Percentiles rank a stretch among this genome's conserved stretches.
phyloP scores from a whole-genome alignment of 2,329 filamentous ascomycete species.

The Fusarium clavum region DNA sequence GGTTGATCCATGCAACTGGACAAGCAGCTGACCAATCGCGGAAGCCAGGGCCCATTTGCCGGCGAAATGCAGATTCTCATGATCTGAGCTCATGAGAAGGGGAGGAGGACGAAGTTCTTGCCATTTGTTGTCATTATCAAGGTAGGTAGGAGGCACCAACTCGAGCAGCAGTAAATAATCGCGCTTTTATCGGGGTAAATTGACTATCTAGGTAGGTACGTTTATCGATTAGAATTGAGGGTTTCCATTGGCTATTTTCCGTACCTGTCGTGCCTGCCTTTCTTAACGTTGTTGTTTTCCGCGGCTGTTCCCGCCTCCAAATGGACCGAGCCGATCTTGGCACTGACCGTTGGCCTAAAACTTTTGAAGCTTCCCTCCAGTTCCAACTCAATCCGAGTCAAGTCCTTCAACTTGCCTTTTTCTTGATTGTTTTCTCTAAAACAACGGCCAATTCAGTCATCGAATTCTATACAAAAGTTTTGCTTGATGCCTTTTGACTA shows the following conservation, averaged over 20 bases:
- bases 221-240: neutral
- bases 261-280: constrained; percentile 2
- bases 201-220: neutral
- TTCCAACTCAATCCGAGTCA: constrained; percentile 2
- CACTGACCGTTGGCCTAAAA: constrained; percentile 34
- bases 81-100: constrained; percentile 10
- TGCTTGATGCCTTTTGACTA: constrained; percentile 2
- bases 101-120: neutral
- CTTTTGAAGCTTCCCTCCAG: constrained; percentile 27
- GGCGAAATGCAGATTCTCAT: constrained; percentile 7
- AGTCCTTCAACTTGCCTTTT: neutral
- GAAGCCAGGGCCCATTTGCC: constrained; percentile 8
- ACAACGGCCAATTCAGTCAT: neutral
- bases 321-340: constrained; percentile 37
- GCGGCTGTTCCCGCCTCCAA: constrained; percentile 35
- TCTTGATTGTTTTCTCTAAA: neutral
- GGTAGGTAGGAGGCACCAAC: too few species aligned
- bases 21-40: constrained; percentile 11
- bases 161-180: neutral
- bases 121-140: neutral
- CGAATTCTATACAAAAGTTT: constrained; percentile 1
- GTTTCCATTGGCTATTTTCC: neutral
- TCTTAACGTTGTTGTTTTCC: constrained; percentile 3
- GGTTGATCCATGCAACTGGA: constrained; percentile 5
- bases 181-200: neutral